Evolutionary conservation across 495 filamentous ascomycete species (phyloP), one percentile per base, ranked within the genome.

Genomic region (Cercophora scortea): DNA sequence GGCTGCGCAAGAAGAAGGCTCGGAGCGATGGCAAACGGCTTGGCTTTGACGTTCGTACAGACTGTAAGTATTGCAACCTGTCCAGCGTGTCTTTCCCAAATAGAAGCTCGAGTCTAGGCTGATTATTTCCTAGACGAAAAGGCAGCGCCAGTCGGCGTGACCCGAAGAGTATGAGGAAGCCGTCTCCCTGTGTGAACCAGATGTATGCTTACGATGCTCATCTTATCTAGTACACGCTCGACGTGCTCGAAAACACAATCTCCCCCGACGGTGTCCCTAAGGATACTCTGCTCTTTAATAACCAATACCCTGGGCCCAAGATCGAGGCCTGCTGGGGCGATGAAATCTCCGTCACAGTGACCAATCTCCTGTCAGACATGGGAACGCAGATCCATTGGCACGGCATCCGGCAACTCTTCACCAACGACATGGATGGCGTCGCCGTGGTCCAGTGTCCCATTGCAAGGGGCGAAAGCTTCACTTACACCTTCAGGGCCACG

Each of bases 291-390:
- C 58, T 69, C 33, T 53, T 75, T 41, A 73, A 77, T 41, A 63
- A 66, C 10, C 58, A 62, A 32, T 52, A 46, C 6, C 49, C 47
- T n/a, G 75, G 79, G 0, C 82, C 82, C n/a, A 72, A 68, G 0
- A 67, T 86, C 50, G 71, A 75, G 53, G 80, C 77, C 3, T 69
- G 82, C 43, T 79, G 78, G 73, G 79, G 79, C 11, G 79, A 83
- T 51, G 76, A 62, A 39, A 63, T 85, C 38, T 49, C 73, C 25
- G 32, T 50, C 36, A 50, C 48, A 6, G 48, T 50, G 10, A 46
- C 19, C 19, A 46, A 46, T 12, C 7, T 32, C 0, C 32, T 46
- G 8, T 19, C 44, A 10, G 12, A 32, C 17, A 32, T 32, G 44
- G 57, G 55, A 0, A 58, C 63, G 0, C 58, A 75, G 2, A 56